A percentile compares a stretch with the other conserved stretches of the same genome.
Conservation (phyloP, 441 rosid genomes). For the Jatropha podagrica region DNA sequence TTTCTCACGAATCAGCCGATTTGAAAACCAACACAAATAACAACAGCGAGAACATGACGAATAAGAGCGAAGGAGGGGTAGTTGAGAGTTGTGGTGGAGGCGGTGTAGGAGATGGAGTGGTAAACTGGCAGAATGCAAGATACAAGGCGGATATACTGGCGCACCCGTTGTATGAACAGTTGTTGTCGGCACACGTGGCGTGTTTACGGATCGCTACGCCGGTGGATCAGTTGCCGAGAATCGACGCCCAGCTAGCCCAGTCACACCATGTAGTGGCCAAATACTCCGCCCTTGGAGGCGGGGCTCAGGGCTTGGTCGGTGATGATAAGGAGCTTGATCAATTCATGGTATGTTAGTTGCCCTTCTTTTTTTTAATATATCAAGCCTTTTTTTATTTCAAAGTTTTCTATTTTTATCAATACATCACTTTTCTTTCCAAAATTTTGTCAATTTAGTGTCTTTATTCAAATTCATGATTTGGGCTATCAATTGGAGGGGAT, state of each 20-base stretch:
- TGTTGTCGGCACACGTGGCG: conserved; percentile 90
- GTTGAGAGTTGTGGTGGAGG: conserved; percentile 24
- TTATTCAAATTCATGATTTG: conserved; percentile 4
- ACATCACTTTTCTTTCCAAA: background rate
- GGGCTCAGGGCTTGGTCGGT: conserved; percentile 54
- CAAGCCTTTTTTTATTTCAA: background rate
- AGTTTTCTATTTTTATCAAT: background rate
- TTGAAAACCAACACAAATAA: conserved; percentile 33
- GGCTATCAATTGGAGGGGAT: background rate
- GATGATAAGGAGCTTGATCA: conserved; percentile 97
- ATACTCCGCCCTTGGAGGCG: conserved; percentile 71
- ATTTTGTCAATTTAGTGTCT: conserved; percentile 1
- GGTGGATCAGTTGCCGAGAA: conserved; percentile 94
- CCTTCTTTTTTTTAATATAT: background rate
- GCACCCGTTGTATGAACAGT: conserved; percentile 92
- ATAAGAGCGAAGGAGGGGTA: conserved; percentile 41
- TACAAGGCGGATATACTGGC: conserved; percentile 79
- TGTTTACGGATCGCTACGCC: conserved; percentile 96
- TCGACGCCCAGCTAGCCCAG: conserved; percentile 96
- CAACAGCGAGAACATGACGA: conserved; percentile 36
- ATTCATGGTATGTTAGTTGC: conserved; percentile 67
- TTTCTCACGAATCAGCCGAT: conserved; percentile 47
- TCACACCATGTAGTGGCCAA: conserved; percentile 89
- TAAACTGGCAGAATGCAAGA: conserved; percentile 91
- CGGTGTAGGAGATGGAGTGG: conserved; percentile 50